Conservation (phyloP, 495 filamentous ascomycete species). For the Aspergillus affinis region DNA sequence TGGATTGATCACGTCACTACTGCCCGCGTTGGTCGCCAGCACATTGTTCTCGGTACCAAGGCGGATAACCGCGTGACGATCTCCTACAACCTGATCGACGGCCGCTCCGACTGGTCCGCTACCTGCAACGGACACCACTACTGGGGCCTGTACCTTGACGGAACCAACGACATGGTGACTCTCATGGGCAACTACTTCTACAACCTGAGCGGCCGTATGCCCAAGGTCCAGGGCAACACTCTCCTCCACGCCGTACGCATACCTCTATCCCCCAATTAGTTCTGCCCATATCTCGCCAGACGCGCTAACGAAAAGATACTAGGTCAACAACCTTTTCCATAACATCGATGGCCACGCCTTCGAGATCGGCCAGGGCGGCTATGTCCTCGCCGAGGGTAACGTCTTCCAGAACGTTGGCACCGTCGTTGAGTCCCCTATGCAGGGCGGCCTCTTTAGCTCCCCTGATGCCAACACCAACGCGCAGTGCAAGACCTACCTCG, state of each 20-base stretch:
- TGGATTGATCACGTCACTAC: slow-evolving; percentile 53
- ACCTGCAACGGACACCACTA: slow-evolving; percentile 50
- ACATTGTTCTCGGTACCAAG: slow-evolving; percentile 41
- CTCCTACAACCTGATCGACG: slow-evolving; percentile 48
- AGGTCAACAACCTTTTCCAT: slow-evolving; percentile 55
- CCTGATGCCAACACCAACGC: not conserved
- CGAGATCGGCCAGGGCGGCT: slow-evolving; percentile 47
- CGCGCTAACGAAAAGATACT: too few relatives aligned
- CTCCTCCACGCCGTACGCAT: slow-evolving; percentile 34
- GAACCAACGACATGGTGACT: slow-evolving; percentile 42
- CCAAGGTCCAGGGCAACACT: slow-evolving; percentile 44
- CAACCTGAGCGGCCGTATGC: slow-evolving; percentile 41
- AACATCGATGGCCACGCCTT: slow-evolving; percentile 52
- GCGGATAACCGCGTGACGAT: slow-evolving; percentile 46
- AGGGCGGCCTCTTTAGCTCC: slow-evolving; percentile 32
- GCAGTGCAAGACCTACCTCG: slow-evolving; percentile 28
- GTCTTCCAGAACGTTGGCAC: slow-evolving; percentile 48
- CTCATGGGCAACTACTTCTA: slow-evolving; percentile 50
- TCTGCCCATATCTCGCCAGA: too few relatives aligned
- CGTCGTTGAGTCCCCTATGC: slow-evolving; percentile 18
- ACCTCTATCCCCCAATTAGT: too few relatives aligned
- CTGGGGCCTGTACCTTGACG: slow-evolving; percentile 46
- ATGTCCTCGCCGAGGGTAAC: slow-evolving; percentile 54
- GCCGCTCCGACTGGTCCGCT: slow-evolving; percentile 37
- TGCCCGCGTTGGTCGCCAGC: slow-evolving; percentile 45